Percentiles rank a stretch among this genome's conserved stretches.
Conservation (phyloP, 345 rosid genomes). For the Gossypioides kirkii region DNA sequence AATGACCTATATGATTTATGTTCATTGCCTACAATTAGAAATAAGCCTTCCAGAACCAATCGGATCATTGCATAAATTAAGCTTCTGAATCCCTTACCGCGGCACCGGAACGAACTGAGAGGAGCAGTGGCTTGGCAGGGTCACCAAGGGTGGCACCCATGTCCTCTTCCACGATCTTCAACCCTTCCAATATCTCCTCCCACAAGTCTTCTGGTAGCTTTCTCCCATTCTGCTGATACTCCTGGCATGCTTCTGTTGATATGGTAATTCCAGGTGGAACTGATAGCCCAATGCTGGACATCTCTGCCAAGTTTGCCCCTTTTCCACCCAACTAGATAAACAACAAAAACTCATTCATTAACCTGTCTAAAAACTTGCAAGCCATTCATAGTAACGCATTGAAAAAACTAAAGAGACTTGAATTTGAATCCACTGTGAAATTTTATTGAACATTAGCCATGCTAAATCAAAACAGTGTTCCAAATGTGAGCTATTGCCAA, state of each 20-base stretch:
- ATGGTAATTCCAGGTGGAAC: slow-evolving; percentile 95
- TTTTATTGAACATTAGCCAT: not conserved
- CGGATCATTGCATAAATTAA: not conserved
- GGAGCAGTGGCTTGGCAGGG: slow-evolving; percentile 79
- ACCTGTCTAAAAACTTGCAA: not conserved
- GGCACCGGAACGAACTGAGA: slow-evolving; percentile 97
- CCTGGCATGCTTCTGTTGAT: slow-evolving; percentile 90
- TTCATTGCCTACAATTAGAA: not conserved
- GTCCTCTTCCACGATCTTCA: slow-evolving; percentile 51
- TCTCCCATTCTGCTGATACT: slow-evolving; percentile 62
- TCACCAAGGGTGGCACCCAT: slow-evolving; percentile 83
- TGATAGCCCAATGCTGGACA: slow-evolving; percentile 91
- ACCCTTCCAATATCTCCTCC: slow-evolving; percentile 69
- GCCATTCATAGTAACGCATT: not conserved
- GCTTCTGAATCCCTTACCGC: slow-evolving; percentile 50
- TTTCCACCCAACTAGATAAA: slow-evolving; percentile 79
- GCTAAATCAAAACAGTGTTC: not conserved
- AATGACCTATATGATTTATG: not conserved
- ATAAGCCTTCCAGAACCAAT: not conserved
- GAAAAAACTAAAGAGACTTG: not conserved
- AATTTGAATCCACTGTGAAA: too few relatives aligned
- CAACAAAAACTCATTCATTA: not conserved
- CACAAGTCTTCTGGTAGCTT: slow-evolving; percentile 62
- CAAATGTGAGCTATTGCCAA: not conserved
- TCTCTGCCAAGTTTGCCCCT: slow-evolving; percentile 96